phyloP scores from a whole-genome alignment of 305 asterid genomes.

The Stenogyne calaminthoides region DNA sequence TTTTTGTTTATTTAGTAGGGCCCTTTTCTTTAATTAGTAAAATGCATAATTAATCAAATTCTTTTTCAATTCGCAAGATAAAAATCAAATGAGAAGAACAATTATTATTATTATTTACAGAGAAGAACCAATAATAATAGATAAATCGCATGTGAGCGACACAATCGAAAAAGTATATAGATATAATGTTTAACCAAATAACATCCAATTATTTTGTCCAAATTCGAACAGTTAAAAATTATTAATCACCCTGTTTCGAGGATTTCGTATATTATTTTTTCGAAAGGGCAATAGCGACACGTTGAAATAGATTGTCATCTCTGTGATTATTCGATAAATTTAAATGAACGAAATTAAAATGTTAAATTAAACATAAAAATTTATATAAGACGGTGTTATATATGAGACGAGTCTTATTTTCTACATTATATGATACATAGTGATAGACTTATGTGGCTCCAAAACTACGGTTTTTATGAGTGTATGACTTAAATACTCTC shows the following conservation, averaged over 20 bases:
- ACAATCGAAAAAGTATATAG: neutral
- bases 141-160: neutral
- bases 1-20: slow-evolving; percentile 12
- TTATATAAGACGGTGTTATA: no score
- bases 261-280: neutral
- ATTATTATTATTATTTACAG: no score
- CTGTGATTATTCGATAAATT: neutral
- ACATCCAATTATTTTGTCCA: neutral
- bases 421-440: no score
- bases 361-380: no score
- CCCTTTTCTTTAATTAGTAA: neutral
- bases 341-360: no score
- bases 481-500: no score
- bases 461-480: no score
- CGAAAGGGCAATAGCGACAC: neutral
- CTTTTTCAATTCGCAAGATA: no score
- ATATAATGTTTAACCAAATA: neutral
- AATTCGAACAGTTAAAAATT: neutral
- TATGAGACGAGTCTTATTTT: no score
- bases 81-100: no score
- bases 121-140: neutral
- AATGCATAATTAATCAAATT: no score
- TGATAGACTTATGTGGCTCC: no score
- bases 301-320: neutral
- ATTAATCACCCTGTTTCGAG: neutral